Conservation (phyloP, 768 basidiomycete genomes). For the Macrocybe gigantea region DNA sequence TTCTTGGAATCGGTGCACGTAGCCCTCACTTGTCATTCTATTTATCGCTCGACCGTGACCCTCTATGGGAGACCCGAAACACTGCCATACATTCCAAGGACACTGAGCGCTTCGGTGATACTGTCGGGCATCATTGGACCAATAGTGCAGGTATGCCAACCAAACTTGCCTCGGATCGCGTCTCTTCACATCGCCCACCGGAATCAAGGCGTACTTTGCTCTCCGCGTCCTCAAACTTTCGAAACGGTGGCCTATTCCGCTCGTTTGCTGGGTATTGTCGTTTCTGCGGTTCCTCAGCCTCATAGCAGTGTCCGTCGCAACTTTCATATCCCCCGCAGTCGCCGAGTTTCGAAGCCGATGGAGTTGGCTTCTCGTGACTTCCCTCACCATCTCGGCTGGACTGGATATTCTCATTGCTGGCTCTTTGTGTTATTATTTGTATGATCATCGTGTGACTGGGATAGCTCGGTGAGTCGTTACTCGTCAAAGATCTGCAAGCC, state of each 20-base stretch:
- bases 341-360: background rate
- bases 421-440: conserved; percentile 4
- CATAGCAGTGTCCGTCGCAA: background rate
- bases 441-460: background rate
- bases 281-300: conserved; percentile 2
- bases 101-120: too few species aligned
- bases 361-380: conserved; percentile 3
- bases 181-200: too few species aligned
- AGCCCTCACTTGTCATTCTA: too few species aligned
- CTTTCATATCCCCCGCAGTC: background rate
- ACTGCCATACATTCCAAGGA: too few species aligned
- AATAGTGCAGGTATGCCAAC: too few species aligned
- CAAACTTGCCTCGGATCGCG: too few species aligned
- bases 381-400: conserved; percentile 4
- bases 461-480: background rate
- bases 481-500: background rate
- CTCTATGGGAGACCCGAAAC: too few species aligned
- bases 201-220: too few species aligned
- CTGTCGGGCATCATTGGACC: too few species aligned
- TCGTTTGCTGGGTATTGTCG: conserved; percentile 2
- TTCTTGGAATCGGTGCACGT: too few species aligned
- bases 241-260: background rate
- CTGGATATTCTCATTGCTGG: conserved; percentile 2
- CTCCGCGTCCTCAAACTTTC: too few species aligned
- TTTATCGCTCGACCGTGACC: too few species aligned